A percentile compares a stretch with the other conserved stretches of the same genome.
These are phyloP conservation scores for Filobasidium floriforme DNA, from an alignment of 768 basidiomycete genomes.

Conservation along the genomic window DNA sequence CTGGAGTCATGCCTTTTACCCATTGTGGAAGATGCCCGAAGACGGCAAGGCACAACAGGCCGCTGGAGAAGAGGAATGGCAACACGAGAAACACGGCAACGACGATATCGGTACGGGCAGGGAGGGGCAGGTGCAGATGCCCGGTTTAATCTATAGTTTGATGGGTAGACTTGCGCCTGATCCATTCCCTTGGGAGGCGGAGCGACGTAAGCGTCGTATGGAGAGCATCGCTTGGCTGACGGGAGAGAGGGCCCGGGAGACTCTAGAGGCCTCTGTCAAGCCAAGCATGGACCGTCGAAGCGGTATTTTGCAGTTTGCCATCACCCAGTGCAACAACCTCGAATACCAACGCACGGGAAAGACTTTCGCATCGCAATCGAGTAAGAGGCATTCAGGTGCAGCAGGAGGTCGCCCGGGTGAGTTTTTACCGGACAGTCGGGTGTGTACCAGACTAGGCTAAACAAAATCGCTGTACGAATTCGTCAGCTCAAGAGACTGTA, in stretches of 20 bases:
- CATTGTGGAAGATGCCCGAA: slow-evolving; percentile 39
- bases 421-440: background rate
- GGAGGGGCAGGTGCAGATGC: slow-evolving; percentile 8
- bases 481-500: slow-evolving; percentile 32
- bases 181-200: slow-evolving; percentile 37
- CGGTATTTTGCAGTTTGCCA: slow-evolving; percentile 41
- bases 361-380: slow-evolving; percentile 18
- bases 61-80: slow-evolving; percentile 14
- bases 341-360: slow-evolving; percentile 10
- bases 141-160: slow-evolving; percentile 26
- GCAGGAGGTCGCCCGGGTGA: slow-evolving; percentile 22
- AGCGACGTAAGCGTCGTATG: slow-evolving; percentile 34
- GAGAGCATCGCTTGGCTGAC: slow-evolving; percentile 43
- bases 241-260: slow-evolving; percentile 41
- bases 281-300: slow-evolving; percentile 33
- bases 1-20: slow-evolving; percentile 41
- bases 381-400: slow-evolving; percentile 1
- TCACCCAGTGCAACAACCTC: slow-evolving; percentile 35
- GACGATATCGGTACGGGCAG: slow-evolving; percentile 16
- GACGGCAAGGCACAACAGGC: slow-evolving; percentile 25
- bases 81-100: slow-evolving; percentile 20
- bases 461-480: background rate
- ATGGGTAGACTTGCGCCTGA: slow-evolving; percentile 28
- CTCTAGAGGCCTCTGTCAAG: slow-evolving; percentile 34
- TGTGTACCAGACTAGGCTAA: background rate